A percentile compares a stretch with the other conserved stretches of the same genome.
These are phyloP conservation scores for Durusdinium trenchii DNA, from an alignment of 73 alveolate species.

Conservation along the genomic window DNA sequence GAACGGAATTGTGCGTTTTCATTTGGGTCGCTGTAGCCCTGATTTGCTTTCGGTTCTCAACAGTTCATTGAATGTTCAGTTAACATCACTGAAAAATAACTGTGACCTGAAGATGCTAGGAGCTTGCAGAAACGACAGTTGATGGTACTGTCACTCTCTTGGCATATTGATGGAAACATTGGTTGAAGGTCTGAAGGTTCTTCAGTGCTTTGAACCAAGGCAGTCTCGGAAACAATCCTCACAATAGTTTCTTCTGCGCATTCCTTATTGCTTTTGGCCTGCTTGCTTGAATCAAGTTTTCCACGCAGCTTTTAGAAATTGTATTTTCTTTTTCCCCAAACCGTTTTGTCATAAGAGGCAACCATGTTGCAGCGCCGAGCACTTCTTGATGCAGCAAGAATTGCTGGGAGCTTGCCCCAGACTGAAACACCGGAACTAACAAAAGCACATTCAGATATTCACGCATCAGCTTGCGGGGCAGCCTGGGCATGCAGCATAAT, in stretches of 20 bases:
- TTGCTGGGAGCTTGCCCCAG: conserved; percentile 47
- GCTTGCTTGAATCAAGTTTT: neutral
- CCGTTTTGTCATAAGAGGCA: neutral
- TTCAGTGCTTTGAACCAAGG: neutral
- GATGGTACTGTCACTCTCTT: neutral
- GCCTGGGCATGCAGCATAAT: too few species aligned
- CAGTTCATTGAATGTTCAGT: too few species aligned
- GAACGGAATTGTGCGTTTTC: too few species aligned
- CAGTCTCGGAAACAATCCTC: conserved; percentile 49
- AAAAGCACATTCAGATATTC: too few species aligned
- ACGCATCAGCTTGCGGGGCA: too few species aligned
- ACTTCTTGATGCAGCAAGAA: conserved; percentile 41
- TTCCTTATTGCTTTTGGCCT: neutral
- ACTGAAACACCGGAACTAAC: neutral
- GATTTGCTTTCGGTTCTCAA: too few species aligned
- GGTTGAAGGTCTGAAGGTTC: too few species aligned
- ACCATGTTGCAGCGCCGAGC: conserved; percentile 55
- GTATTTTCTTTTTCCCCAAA: neutral
- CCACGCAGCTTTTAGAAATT: neutral
- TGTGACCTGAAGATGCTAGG: too few species aligned
- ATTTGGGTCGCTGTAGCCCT: too few species aligned
- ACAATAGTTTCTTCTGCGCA: neutral
- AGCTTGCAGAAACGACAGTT: conserved; percentile 46
- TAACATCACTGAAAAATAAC: too few species aligned
- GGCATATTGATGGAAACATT: too few species aligned